Evolutionary conservation across 2,329 filamentous ascomycete genomes (phyloP).

Genomic region (Claviceps humidiphila): DNA sequence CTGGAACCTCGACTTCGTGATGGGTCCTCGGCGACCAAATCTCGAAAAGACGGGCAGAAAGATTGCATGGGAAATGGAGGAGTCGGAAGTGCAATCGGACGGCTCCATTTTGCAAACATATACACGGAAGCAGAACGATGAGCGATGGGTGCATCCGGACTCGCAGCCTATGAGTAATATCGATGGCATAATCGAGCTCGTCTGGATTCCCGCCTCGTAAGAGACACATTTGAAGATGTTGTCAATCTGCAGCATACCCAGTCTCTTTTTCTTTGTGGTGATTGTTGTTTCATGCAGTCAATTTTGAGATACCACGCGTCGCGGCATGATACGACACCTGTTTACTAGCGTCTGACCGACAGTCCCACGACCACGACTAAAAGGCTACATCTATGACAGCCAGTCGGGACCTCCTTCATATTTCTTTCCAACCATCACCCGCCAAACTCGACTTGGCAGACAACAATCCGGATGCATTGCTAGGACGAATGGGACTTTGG

Average conservation of each 20-base stretch:
- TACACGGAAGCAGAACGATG: conserved; percentile 37
- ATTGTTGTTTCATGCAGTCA: background rate
- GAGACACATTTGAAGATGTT: background rate
- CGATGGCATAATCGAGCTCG: conserved; percentile 43
- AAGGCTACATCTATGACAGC: background rate
- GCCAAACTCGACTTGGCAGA: background rate
- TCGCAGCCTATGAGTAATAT: conserved; percentile 36
- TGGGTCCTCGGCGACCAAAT: conserved; percentile 34
- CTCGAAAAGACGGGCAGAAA: conserved; percentile 36
- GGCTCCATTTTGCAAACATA: conserved; percentile 41
- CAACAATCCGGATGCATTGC: background rate
- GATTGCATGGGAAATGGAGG: conserved; percentile 40
- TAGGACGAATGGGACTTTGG: background rate
- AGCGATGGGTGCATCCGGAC: conserved; percentile 35
- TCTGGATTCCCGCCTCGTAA: conserved; percentile 34
- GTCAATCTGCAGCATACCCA: background rate
- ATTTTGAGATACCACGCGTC: background rate
- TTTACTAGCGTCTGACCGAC: conserved; percentile 1
- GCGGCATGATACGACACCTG: background rate
- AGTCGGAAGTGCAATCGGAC: conserved; percentile 32
- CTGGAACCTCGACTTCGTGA: conserved; percentile 38
- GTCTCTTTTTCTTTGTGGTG: background rate
- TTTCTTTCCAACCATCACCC: background rate
- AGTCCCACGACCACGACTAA: background rate
- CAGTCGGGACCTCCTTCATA: background rate